Conservation (phyloP, 495 filamentous ascomycete species). For the Melanomma pulvis-pyrius region DNA sequence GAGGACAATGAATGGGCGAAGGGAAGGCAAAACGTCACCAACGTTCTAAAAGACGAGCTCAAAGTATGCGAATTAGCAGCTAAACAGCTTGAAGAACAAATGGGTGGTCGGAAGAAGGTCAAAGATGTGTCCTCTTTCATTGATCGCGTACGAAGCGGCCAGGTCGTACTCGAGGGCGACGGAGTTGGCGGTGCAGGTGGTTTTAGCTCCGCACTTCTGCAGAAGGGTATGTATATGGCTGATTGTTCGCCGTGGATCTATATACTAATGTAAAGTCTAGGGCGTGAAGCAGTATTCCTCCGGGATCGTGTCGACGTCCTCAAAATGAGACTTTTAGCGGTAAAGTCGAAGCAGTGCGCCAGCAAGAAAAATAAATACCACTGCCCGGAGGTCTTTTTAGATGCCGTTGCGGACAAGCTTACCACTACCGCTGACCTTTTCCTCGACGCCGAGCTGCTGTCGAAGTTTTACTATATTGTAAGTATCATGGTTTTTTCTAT, state of each 20-base stretch:
- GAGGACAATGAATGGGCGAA: slow-evolving; percentile 85
- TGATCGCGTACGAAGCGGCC: slow-evolving; percentile 81
- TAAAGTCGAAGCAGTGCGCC: slow-evolving; percentile 85
- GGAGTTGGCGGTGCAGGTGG: slow-evolving; percentile 84
- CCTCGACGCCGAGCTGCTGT: slow-evolving; percentile 94
- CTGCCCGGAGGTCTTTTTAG: slow-evolving; percentile 96
- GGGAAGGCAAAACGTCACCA: slow-evolving; percentile 76
- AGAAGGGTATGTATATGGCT: slow-evolving; percentile 63
- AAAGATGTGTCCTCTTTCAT: slow-evolving; percentile 90
- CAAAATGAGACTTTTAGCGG: slow-evolving; percentile 82
- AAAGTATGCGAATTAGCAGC: slow-evolving; percentile 77
- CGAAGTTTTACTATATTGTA: slow-evolving; percentile 90
- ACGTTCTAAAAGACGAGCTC: slow-evolving; percentile 80
- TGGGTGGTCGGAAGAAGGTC: slow-evolving; percentile 81
- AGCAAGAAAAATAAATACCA: slow-evolving; percentile 85
- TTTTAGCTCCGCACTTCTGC: slow-evolving; percentile 79
- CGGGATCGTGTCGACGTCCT: slow-evolving; percentile 86
- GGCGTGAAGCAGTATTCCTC: slow-evolving; percentile 89
- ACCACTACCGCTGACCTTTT: slow-evolving; percentile 94
- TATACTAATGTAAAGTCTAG: slow-evolving; percentile 49
- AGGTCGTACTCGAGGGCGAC: slow-evolving; percentile 80
- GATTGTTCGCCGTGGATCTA: background rate
- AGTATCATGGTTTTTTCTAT: slow-evolving; percentile 13
- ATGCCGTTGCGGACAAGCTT: slow-evolving; percentile 94
- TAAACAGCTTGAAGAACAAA: slow-evolving; percentile 69